These are phyloP conservation scores for Domatiomyces globalis DNA, from an alignment of 2,329 filamentous ascomycete genomes.

Conservation along the genomic window DNA sequence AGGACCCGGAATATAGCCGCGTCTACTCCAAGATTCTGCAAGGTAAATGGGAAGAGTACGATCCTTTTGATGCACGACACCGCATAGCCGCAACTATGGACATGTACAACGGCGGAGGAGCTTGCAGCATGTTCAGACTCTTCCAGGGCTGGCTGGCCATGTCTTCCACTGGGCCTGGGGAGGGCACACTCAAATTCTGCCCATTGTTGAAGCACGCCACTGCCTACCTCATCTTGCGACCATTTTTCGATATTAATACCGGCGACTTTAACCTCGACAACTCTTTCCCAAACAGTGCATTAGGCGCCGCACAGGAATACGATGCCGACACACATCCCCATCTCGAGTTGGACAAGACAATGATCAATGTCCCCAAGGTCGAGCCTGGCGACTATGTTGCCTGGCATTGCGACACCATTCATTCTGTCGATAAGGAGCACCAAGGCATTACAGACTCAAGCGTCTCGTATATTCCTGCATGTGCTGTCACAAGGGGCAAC, in stretches of 20 bases:
- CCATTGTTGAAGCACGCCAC: slow-evolving; percentile 62
- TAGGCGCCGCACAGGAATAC: slow-evolving; percentile 56
- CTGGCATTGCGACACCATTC: slow-evolving; percentile 45
- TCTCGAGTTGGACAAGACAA: slow-evolving; percentile 49
- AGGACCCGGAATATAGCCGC: slow-evolving; percentile 51
- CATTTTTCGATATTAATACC: slow-evolving; percentile 56
- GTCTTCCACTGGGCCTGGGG: slow-evolving; percentile 53
- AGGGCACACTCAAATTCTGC: slow-evolving; percentile 73
- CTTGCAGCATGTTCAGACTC: slow-evolving; percentile 73
- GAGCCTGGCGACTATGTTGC: slow-evolving; percentile 60
- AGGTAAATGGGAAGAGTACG: slow-evolving; percentile 66
- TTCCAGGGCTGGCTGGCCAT: slow-evolving; percentile 84
- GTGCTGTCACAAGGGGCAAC: slow-evolving; percentile 63
- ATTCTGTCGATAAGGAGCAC: slow-evolving; percentile 72
- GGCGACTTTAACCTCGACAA: slow-evolving; percentile 29
- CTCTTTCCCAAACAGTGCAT: slow-evolving; percentile 55
- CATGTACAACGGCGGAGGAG: slow-evolving; percentile 65
- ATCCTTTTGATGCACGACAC: slow-evolving; percentile 64
- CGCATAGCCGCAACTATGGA: slow-evolving; percentile 57
- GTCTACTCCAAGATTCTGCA: slow-evolving; percentile 62
- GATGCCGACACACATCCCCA: slow-evolving; percentile 53
- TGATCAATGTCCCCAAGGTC: slow-evolving; percentile 58
- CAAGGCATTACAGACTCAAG: slow-evolving; percentile 58
- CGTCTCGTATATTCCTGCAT: slow-evolving; percentile 80
- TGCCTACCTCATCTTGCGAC: slow-evolving; percentile 66